These are phyloP conservation scores for Grosmannia clavigera DNA, from an alignment of 2,329 filamentous ascomycete genomes.

Conservation along the genomic window DNA sequence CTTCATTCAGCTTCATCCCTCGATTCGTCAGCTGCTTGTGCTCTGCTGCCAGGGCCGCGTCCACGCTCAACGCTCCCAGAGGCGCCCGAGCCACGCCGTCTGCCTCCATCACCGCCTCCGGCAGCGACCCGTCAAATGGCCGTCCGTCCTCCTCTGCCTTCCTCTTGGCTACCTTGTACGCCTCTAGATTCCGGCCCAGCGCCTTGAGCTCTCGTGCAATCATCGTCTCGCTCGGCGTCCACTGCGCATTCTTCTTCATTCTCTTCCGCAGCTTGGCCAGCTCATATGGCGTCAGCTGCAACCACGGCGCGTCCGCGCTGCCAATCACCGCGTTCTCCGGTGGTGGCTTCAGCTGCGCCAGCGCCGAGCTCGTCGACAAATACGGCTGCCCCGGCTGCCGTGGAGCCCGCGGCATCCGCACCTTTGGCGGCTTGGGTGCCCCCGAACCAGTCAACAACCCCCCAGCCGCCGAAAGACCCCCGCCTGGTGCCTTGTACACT, in stretches of 20 bases:
- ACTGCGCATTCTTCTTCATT: constrained; percentile 87
- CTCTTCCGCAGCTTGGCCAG: constrained; percentile 61
- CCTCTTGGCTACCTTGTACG: constrained; percentile 48
- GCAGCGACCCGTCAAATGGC: constrained; percentile 39
- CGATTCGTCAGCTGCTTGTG: constrained; percentile 56
- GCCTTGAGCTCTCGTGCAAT: constrained; percentile 64
- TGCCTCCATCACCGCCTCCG: constrained; percentile 30
- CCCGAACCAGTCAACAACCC: background rate
- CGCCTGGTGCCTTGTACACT: constrained; percentile 22
- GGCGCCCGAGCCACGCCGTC: constrained; percentile 41
- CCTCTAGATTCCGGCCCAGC: constrained; percentile 54
- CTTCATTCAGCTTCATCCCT: constrained; percentile 67
- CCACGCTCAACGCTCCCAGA: constrained; percentile 46
- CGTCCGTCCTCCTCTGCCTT: constrained; percentile 54
- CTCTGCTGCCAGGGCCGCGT: constrained; percentile 39
- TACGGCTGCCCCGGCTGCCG: constrained; percentile 13
- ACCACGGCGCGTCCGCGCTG: constrained; percentile 50
- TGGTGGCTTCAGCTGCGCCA: constrained; percentile 39
- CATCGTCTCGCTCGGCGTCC: constrained; percentile 78
- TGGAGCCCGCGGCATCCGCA: constrained; percentile 19
- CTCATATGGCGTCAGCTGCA: constrained; percentile 52
- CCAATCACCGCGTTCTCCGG: constrained; percentile 47
- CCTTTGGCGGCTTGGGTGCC: constrained; percentile 31
- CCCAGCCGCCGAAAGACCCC: background rate
- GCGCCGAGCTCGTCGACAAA: constrained; percentile 25